Percentiles rank a stretch among this genome's conserved stretches.
These are phyloP conservation scores for Hypsizygus ulmarius DNA, from an alignment of 1,284 basidiomycete genomes.

Conservation along the genomic window DNA sequence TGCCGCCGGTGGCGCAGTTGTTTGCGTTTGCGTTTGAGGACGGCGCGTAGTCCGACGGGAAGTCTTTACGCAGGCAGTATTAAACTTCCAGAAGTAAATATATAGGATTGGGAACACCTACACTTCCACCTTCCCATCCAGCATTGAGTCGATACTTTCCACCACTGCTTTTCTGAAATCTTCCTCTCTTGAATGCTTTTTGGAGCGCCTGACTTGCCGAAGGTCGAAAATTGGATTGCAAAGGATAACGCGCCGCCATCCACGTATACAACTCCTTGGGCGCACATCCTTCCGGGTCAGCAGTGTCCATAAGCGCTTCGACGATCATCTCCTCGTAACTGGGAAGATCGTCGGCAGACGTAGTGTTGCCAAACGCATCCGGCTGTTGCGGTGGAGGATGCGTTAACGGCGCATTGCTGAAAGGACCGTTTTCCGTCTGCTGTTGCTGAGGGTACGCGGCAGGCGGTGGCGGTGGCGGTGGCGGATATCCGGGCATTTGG, in stretches of 20 bases:
- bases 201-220: slow-evolving; percentile 82
- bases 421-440: slow-evolving; percentile 17
- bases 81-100: slow-evolving; percentile 1
- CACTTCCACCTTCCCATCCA: slow-evolving; percentile 76
- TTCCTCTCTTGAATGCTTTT: slow-evolving; percentile 74
- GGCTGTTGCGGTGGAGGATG: slow-evolving; percentile 28
- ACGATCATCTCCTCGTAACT: slow-evolving; percentile 87
- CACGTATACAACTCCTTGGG: slow-evolving; percentile 78
- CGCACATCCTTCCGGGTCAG: slow-evolving; percentile 65
- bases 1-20: slow-evolving; percentile 29
- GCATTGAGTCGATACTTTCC: slow-evolving; percentile 73
- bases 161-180: slow-evolving; percentile 65
- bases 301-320: slow-evolving; percentile 62
- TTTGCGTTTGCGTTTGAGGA: slow-evolving; percentile 55
- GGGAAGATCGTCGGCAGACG: slow-evolving; percentile 61
- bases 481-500: slow-evolving; percentile 27
- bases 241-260: slow-evolving; percentile 77
- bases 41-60: slow-evolving; percentile 64
- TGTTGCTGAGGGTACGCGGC: slow-evolving; percentile 21
- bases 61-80: slow-evolving; percentile 43
- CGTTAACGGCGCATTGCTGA: slow-evolving; percentile 27
- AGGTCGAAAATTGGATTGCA: slow-evolving; percentile 81
- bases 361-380: slow-evolving; percentile 21
- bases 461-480: slow-evolving; percentile 20
- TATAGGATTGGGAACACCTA: slow-evolving; percentile 36